A percentile compares a stretch with the other conserved stretches of the same genome.
Evolutionary conservation across 305 asterid species (phyloP).

Genomic region (Fraxinus angustifolia): DNA sequence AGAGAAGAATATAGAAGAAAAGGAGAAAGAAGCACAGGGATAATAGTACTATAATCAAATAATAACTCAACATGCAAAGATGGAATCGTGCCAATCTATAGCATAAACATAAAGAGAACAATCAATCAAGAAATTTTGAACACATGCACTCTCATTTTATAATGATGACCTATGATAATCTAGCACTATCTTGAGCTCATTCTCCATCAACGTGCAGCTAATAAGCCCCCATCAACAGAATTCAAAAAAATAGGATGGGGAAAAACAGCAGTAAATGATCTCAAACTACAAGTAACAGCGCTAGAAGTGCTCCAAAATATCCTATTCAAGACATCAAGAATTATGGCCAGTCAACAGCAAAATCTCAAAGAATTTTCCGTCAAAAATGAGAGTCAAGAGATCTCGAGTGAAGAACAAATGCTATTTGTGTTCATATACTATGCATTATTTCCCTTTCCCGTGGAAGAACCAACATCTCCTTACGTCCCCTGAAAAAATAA

Average conservation of each 20-base stretch:
- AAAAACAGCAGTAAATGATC: conserved; percentile 13
- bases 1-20: conserved; percentile 57
- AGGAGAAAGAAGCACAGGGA: conserved; percentile 36
- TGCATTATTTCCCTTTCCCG: not conserved
- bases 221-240: not conserved
- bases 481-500: not conserved
- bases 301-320: not conserved
- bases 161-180: not conserved
- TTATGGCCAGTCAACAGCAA: conserved; percentile 11
- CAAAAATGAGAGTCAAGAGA: not conserved
- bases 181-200: not conserved
- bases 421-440: not conserved
- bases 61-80: conserved; percentile 17
- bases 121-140: conserved; percentile 14
- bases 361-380: not conserved
- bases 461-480: not conserved
- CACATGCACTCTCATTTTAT: not conserved
- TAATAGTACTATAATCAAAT: conserved; percentile 36
- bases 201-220: conserved; percentile 5
- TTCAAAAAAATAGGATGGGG: not conserved
- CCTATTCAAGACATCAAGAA: conserved; percentile 1
- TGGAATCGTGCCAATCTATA: too few relatives aligned
- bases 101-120: conserved; percentile 4
- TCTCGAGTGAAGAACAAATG: not conserved
- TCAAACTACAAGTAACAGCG: not conserved